A percentile compares a stretch with the other conserved stretches of the same genome.
Conservation (phyloP, 2,329 filamentous ascomycete genomes). For the Trichoderma breve region DNA sequence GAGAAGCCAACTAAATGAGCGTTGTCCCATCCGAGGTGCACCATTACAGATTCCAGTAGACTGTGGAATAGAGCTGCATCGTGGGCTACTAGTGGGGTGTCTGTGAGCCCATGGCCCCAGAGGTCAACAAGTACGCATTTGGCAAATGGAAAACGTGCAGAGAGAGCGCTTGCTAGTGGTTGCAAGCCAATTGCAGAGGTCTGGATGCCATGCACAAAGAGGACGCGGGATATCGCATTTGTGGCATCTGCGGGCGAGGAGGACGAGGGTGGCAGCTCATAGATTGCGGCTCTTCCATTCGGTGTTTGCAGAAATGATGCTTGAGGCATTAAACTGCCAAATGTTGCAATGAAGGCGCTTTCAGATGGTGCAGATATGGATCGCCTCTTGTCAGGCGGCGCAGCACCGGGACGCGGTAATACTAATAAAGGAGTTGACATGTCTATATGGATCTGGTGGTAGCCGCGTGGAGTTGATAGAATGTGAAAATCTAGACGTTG, state of each 20-base stretch:
- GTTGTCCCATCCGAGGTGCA: not conserved
- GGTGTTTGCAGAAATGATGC: not conserved
- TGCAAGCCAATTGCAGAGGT: conserved; percentile 4
- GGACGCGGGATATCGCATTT: not conserved
- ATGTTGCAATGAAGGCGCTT: not conserved
- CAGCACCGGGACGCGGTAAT: not conserved
- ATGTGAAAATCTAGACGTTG: not conserved
- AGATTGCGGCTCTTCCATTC: not conserved
- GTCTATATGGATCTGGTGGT: not conserved
- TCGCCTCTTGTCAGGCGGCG: not conserved
- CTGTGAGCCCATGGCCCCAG: conserved; percentile 14
- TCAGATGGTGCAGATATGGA: not conserved
- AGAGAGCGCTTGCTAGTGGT: not conserved
- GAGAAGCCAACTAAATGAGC: conserved; percentile 5
- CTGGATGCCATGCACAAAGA: conserved; percentile 5
- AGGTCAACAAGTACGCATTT: conserved; percentile 8
- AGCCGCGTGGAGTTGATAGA: not conserved
- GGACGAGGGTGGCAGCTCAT: not conserved
- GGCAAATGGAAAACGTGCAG: not conserved
- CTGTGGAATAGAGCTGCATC: not conserved
- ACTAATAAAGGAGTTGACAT: not conserved
- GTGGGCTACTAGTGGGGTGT: not conserved
- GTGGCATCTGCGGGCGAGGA: not conserved
- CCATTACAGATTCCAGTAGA: not conserved
- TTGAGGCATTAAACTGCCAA: not conserved